Percentiles rank a stretch among this genome's conserved stretches.
Evolutionary conservation across 306 rosid genomes (phyloP).

Genomic region (Castanea sativa): DNA sequence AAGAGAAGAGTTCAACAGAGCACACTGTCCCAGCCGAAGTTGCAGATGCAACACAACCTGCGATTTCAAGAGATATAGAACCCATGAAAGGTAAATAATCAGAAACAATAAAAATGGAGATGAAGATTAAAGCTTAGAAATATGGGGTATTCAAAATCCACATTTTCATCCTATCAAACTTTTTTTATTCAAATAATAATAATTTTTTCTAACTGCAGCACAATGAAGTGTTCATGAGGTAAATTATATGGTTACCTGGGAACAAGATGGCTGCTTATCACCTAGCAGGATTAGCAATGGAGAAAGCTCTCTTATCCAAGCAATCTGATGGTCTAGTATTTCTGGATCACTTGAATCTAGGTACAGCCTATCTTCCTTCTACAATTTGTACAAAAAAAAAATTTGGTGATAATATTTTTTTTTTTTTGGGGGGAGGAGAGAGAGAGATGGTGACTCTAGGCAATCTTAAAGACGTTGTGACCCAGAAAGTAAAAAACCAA

Average conservation of each 20-base stretch:
- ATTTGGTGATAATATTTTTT: neutral
- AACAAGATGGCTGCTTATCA: conserved; percentile 54
- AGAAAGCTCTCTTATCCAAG: conserved; percentile 80
- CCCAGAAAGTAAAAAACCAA: conserved; percentile 9
- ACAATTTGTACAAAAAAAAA: conserved; percentile 23
- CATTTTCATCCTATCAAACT: conserved; percentile 1
- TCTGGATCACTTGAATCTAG: conserved; percentile 46
- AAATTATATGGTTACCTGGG: conserved; percentile 45
- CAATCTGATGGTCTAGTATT: conserved; percentile 45
- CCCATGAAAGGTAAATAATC: neutral
- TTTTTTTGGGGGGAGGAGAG: neutral
- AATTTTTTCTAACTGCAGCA: conserved; percentile 9
- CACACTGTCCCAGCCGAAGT: conserved; percentile 63
- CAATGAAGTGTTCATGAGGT: conserved; percentile 13
- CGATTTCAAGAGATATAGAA: neutral
- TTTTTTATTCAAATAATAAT: neutral
- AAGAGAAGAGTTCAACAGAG: conserved; percentile 52
- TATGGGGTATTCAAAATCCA: conserved; percentile 14
- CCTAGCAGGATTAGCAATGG: conserved; percentile 64
- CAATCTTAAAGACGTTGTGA: neutral
- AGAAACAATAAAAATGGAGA: neutral
- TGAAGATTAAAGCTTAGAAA: conserved; percentile 8
- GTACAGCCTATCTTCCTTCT: conserved; percentile 48
- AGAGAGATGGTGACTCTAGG: neutral
- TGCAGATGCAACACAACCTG: conserved; percentile 67